Percentiles rank a stretch among this genome's conserved stretches.
Conservation (phyloP, 805 yeast genomes). For the Metahyphopichia silvanorum region DNA sequence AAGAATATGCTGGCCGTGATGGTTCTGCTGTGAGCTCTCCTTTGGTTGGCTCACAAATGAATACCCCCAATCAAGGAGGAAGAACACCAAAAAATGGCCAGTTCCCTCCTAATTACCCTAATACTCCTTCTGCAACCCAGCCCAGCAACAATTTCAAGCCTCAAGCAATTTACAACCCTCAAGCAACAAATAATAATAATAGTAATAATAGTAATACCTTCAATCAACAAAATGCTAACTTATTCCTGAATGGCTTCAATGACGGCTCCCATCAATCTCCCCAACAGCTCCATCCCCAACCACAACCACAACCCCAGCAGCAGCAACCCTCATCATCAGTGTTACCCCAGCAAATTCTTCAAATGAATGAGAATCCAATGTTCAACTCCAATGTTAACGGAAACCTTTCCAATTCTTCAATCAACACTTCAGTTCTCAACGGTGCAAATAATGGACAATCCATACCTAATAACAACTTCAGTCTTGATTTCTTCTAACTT, state of each 20-base stretch:
- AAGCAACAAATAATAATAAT: too few relatives aligned
- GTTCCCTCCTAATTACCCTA: too few relatives aligned
- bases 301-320: constrained; percentile 7
- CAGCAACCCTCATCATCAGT: constrained; percentile 16
- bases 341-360: constrained; percentile 39
- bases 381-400: too few relatives aligned
- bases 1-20: constrained; percentile 4
- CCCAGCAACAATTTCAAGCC: too few relatives aligned
- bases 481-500: background rate
- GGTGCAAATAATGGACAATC: background rate
- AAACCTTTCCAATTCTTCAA: background rate
- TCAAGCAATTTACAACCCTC: too few relatives aligned
- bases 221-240: too few relatives aligned
- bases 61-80: constrained; percentile 6
- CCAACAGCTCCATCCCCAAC: constrained; percentile 5
- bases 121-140: too few relatives aligned
- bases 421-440: background rate
- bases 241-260: too few relatives aligned
- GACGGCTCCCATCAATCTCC: constrained; percentile 1
- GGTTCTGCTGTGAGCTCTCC: background rate
- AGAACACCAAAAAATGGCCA: constrained; percentile 4
- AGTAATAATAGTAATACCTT: too few relatives aligned
- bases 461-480: constrained; percentile 2
- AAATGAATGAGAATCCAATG: constrained; percentile 13
- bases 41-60: background rate